A percentile compares a stretch with the other conserved stretches of the same genome.
These are phyloP conservation scores for Penicillium sp. DNA, from an alignment of 2,329 filamentous ascomycete genomes.

Conservation along the genomic window DNA sequence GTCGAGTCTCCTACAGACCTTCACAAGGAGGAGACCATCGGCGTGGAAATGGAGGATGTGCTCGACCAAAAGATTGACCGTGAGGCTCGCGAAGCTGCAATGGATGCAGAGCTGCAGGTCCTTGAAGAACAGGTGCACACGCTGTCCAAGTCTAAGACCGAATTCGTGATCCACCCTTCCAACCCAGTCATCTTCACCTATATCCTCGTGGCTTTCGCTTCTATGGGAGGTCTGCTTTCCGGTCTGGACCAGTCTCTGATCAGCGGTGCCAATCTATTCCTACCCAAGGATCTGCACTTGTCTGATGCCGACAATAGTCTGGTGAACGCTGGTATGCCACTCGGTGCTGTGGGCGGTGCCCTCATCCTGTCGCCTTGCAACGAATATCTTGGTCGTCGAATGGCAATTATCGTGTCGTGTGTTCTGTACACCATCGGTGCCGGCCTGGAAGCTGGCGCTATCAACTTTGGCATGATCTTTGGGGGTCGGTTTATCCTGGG, in stretches of 20 bases:
- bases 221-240: constrained; percentile 66
- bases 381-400: constrained; percentile 61
- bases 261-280: constrained; percentile 58
- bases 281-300: constrained; percentile 56
- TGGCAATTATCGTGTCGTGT: constrained; percentile 64
- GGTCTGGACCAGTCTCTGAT: constrained; percentile 69
- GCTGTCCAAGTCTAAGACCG: constrained; percentile 18
- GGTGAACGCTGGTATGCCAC: constrained; percentile 64
- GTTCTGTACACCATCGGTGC: constrained; percentile 65
- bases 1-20: constrained; percentile 21
- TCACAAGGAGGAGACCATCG: constrained; percentile 23
- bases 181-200: constrained; percentile 62
- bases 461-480: constrained; percentile 67
- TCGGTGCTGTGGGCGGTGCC: constrained; percentile 65
- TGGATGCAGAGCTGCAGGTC: constrained; percentile 28
- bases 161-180: constrained; percentile 49
- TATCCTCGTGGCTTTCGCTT: constrained; percentile 64
- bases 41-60: constrained; percentile 26
- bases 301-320: constrained; percentile 55
- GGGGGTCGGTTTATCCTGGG: constrained; percentile 63
- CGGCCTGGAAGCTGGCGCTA: constrained; percentile 60
- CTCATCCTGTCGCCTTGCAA: constrained; percentile 61
- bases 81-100: constrained; percentile 26
- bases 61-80: constrained; percentile 21
- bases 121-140: constrained; percentile 26